Evolutionary conservation across 2,329 filamentous ascomycete species (phyloP).

Genomic region (Monosporascus sp.): DNA sequence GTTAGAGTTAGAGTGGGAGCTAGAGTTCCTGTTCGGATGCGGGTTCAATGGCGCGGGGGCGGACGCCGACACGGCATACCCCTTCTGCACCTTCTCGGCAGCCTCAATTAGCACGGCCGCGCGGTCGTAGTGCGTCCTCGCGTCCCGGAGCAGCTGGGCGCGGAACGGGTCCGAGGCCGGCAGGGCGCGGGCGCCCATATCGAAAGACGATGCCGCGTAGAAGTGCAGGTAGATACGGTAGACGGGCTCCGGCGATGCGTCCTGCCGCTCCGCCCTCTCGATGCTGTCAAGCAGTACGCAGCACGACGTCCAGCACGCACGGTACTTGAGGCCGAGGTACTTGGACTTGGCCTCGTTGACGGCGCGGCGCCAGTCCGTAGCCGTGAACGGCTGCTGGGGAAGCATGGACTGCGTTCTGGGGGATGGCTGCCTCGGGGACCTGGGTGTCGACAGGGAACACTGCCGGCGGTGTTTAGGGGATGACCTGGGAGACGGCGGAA

Average conservation of each 20-base stretch:
- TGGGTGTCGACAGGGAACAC: slow-evolving; percentile 21
- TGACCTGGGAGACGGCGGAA: background rate
- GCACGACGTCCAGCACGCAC: slow-evolving; percentile 48
- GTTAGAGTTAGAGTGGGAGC: too few relatives aligned
- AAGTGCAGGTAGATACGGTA: slow-evolving; percentile 56
- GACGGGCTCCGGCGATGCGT: slow-evolving; percentile 38
- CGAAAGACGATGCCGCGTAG: slow-evolving; percentile 55
- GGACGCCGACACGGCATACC: slow-evolving; percentile 32
- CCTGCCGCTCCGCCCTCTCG: slow-evolving; percentile 19
- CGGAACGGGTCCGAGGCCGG: slow-evolving; percentile 41
- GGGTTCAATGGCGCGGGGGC: slow-evolving; percentile 21
- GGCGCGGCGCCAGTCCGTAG: slow-evolving; percentile 45
- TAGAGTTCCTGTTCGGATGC: too few relatives aligned
- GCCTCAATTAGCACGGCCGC: slow-evolving; percentile 42
- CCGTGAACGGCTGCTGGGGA: slow-evolving; percentile 35
- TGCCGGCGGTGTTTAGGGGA: slow-evolving; percentile 18
- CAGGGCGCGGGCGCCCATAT: slow-evolving; percentile 48
- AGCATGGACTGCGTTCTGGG: slow-evolving; percentile 16
- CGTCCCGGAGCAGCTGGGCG: slow-evolving; percentile 43
- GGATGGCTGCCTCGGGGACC: slow-evolving; percentile 15
- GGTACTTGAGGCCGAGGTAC: slow-evolving; percentile 45
- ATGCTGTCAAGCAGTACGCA: slow-evolving; percentile 46
- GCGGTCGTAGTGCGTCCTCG: slow-evolving; percentile 44
- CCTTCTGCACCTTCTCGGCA: slow-evolving; percentile 35
- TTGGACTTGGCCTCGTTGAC: slow-evolving; percentile 50